These are phyloP conservation scores for Thuja plicata DNA, from an alignment of 83 land plant species.

Conservation along the genomic window DNA sequence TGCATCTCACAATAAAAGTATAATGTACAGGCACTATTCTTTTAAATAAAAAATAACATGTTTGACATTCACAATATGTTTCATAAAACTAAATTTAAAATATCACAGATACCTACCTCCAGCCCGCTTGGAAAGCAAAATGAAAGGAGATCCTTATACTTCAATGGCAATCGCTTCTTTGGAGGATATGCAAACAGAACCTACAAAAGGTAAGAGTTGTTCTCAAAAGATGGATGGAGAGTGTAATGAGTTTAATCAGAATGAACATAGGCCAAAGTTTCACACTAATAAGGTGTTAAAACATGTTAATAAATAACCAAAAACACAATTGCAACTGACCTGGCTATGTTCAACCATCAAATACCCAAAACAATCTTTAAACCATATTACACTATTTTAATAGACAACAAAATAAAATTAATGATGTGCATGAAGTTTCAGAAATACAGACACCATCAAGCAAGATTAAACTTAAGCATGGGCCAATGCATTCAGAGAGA, in stretches of 20 bases:
- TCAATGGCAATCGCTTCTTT: constrained; percentile 58
- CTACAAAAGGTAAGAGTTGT: constrained; percentile 25
- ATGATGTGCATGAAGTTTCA: neutral
- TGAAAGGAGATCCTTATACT: constrained; percentile 73
- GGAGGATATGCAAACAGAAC: constrained; percentile 75
- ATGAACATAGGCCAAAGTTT: neutral
- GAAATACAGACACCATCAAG: neutral
- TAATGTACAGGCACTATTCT: neutral
- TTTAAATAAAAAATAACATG: neutral
- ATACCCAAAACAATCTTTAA: neutral
- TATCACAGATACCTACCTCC: constrained; percentile 29
- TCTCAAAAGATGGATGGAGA: neutral
- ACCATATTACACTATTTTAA: neutral
- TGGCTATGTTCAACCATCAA: neutral
- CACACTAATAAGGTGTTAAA: neutral
- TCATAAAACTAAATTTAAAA: neutral
- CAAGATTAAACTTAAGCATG: neutral
- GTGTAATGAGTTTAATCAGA: neutral
- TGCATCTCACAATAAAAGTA: neutral
- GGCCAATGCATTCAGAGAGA: neutral
- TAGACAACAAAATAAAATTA: neutral
- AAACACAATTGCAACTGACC: neutral
- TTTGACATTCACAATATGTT: neutral
- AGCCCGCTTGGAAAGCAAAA: constrained; percentile 74
- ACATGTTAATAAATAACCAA: neutral